Evolutionary conservation across 331 rosid species (phyloP), one percentile per base, ranked within the genome.

Genomic region (Stylosanthes scabra): DNA sequence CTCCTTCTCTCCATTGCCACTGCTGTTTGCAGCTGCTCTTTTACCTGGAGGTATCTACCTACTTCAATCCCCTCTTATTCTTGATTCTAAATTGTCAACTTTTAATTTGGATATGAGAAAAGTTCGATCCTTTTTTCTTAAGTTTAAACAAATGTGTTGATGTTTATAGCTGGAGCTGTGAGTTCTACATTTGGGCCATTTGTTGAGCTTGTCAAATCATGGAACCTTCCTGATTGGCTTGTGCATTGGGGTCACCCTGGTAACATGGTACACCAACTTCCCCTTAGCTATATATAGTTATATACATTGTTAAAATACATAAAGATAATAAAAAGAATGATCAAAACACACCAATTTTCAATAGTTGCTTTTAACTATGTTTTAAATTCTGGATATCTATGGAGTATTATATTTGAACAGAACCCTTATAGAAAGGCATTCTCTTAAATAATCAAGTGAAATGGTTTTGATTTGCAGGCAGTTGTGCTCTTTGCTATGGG

Each of bases 181-280:
- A 82, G 68, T 45, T 81, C 90, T 40, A 71, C 63, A 2, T 88
- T 87, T 74, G 96, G 68, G 50, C 97, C 99, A 68, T 88, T 91
- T 51, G 99, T 83, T 37, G 96, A 91, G 86, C 78, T 91, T 58
- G 87, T 89, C 49, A 86, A 89, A 67, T 83, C 96, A 12, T 86
- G 37, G 78, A 84, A 78, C 74, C 95, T 94, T 56, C 99, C 96
- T 2, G 95, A 84, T 3, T 94, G 96, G 99, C 93, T 94, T 2
- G 90, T 93, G 61, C 98, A 93, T 75, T 93, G 97, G 97, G 98
- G 98, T 74, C 98, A 93, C 78, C 98, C 98, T 15, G 97, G 87
- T 42, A 94, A 91, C 86, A 91, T 91, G 99, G 97, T 57, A 55
- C 16, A 52, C 9, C 14, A 14, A 52, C 55, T n/a, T 14, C 3